Evolutionary conservation across 306 rosid species (phyloP), one percentile per base, ranked within the genome.

Genomic region (Dalbergia oliveri): DNA sequence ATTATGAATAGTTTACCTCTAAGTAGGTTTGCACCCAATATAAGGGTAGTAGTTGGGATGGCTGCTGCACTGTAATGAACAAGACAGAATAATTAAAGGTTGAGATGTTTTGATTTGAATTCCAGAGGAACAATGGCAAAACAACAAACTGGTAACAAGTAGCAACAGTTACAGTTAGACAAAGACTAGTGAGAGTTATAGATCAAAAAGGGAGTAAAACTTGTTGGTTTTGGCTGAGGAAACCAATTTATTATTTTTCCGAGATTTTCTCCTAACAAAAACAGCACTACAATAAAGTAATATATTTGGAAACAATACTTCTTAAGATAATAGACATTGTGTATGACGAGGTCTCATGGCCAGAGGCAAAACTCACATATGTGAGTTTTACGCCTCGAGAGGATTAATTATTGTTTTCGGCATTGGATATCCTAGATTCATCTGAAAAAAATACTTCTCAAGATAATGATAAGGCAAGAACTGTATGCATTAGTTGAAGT

Each of bases 21-120:
- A 13, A 92, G 88, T 50, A 90, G 92, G 86, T 92, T 94, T 79
- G 91, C 98, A 74, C 98, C 98, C 23, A 94, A 60, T 63, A 94
- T 85, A 15, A 94, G 92, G 3, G 98, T 91, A 12, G 91, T 80
- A 3, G 90, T 73, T 59, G 97, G 98, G 57, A 94, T 90, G 63
- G 97, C 90, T 66, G 91, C 97, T 5, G 89, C 87, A 18, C 98
- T 92, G 87, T 16, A 83, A n/a, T 71, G 15, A 43, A 51, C 33
- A 11, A 41, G 41, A 78, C 13, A 82, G 9, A 75, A 16, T 57
- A 43, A 34, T 9, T 44, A 47, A 64, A 16, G 50, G 50, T 44
- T 78, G 16, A 80, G 80, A 51, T 72, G 4, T 19, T 4, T 13
- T 61, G 37, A 12, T 44, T 58, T 23, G 50, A 57, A 43, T 51